Percentiles rank a stretch among this genome's conserved stretches.
These are phyloP conservation scores for Exsudoporus floridanus DNA, from an alignment of 1,284 basidiomycete genomes.

Conservation along the genomic window DNA sequence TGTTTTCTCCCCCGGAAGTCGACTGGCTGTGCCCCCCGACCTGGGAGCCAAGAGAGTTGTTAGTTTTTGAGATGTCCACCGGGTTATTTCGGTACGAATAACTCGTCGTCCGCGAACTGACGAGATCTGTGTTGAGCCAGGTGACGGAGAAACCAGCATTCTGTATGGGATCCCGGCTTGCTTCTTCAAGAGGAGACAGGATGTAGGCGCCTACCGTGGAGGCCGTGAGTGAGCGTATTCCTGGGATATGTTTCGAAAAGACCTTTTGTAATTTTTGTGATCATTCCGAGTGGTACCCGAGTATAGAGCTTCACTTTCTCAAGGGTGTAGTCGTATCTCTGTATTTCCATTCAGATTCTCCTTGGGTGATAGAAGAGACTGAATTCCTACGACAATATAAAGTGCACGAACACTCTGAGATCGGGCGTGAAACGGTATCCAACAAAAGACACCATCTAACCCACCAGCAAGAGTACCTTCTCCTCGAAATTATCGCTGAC, in stretches of 20 bases:
- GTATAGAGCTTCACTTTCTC: constrained; percentile 91
- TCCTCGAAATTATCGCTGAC: constrained; percentile 85
- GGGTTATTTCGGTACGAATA: constrained; percentile 79
- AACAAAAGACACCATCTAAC: constrained; percentile 31
- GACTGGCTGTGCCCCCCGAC: constrained; percentile 8
- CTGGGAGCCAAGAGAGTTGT: constrained; percentile 20
- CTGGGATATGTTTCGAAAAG: neutral
- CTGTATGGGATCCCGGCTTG: constrained; percentile 80
- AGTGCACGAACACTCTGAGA: constrained; percentile 60
- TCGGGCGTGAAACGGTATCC: constrained; percentile 5
- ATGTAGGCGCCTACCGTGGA: constrained; percentile 77
- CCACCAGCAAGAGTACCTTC: constrained; percentile 85
- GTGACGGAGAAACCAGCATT: constrained; percentile 83
- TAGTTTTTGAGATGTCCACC: constrained; percentile 30
- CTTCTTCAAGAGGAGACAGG: constrained; percentile 85
- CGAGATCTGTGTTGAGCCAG: constrained; percentile 68
- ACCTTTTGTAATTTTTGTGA: constrained; percentile 86
- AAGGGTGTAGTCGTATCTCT: constrained; percentile 89
- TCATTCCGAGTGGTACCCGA: constrained; percentile 81
- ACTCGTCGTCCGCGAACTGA: constrained; percentile 70
- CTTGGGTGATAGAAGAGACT: neutral
- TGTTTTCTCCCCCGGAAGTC: constrained; percentile 14
- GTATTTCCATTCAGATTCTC: constrained; percentile 13
- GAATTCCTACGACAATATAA: constrained; percentile 59
- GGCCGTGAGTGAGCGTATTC: constrained; percentile 1